Base-by-base conservation (phyloP, 352 stramenopile species). In the Globisporangium canariense region DNA sequence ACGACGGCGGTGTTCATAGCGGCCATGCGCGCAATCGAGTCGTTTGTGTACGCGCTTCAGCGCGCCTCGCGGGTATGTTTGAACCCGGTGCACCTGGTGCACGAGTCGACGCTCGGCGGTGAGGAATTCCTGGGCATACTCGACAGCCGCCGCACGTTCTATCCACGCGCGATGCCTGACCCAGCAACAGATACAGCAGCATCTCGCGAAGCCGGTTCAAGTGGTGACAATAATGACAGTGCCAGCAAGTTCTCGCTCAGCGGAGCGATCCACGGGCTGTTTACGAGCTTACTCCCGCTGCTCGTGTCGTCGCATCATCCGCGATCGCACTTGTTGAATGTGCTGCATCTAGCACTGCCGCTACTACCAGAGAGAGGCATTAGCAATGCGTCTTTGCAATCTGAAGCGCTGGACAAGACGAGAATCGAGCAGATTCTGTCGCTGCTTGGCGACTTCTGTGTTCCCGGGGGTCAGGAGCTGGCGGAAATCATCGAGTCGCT, bases 11-110 rank as follows among this genome's bases (percentile, higher is more conserved):
- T 88, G n/a, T 70, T 81, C 14, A 75, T 93, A 55, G 78, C 84
- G 4, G 77, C 73, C n/a, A 55, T 91, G 34, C 81, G 82, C 51
- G 82, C 79, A 1, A 68, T 93, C 16, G 84, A 93, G 54, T 74
- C 80, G 10, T 76, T 89, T 25, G 22, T 92, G 40, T 67, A 68
- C 22, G 81, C 81, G 4, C 49, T 92, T 18, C 62, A 69, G 18
- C 67, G 75, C 13, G 65, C 75, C 3, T 58, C 60, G 22, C 64
- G 52, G 4, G 57, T 60, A 3, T 75, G 75, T 61, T 50, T 89
- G 34, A 76, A 89, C 18, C 83, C 83, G 2, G 69, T 73, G n/a
- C 78, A 76, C 10, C 51, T 83, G 25, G 71, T 80, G 6, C 73
- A 78, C 41, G 62, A 65, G 22, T 73, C 71, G 16, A 64, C 41